Evolutionary conservation across 164 flowering plant genomes (phyloP).

Genomic region (Echeveria elegans): DNA sequence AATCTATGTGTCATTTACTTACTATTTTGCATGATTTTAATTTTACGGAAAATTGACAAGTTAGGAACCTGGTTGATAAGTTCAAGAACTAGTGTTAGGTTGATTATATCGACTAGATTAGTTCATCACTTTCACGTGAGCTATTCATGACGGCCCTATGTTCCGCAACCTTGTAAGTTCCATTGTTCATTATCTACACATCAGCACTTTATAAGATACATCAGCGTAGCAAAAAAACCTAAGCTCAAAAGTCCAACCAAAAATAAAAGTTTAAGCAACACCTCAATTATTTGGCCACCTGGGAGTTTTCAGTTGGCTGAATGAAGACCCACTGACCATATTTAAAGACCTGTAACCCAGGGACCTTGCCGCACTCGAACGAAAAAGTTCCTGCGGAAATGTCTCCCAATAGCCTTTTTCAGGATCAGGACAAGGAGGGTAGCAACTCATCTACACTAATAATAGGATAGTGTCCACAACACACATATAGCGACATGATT

Average conservation of each 20-base stretch:
- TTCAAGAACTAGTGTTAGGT: too few species aligned
- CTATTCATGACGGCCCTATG: conserved; percentile 21
- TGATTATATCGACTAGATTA: too few species aligned
- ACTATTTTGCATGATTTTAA: too few species aligned
- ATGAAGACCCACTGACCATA: conserved; percentile 17
- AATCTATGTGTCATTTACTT: too few species aligned
- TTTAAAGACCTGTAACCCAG: conserved; percentile 17
- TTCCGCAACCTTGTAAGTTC: conserved; percentile 19
- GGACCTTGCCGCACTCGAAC: conserved; percentile 15
- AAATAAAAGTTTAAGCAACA: neutral
- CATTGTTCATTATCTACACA: conserved; percentile 20
- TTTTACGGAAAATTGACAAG: too few species aligned
- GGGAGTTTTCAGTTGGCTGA: conserved; percentile 13
- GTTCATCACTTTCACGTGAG: conserved; percentile 13
- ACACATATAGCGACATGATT: too few species aligned
- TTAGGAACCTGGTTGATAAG: too few species aligned
- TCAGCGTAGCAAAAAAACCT: neutral
- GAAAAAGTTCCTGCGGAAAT: conserved; percentile 16
- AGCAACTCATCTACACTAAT: conserved; percentile 19
- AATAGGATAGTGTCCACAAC: conserved; percentile 11
- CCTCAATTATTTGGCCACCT: conserved; percentile 17
- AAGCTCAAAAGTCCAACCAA: neutral
- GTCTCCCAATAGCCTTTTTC: conserved; percentile 18
- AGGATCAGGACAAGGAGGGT: conserved; percentile 20
- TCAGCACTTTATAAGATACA: too few species aligned